Evolutionary conservation across 495 filamentous ascomycete genomes (phyloP).

Genomic region (Mycothermus thermophilus): DNA sequence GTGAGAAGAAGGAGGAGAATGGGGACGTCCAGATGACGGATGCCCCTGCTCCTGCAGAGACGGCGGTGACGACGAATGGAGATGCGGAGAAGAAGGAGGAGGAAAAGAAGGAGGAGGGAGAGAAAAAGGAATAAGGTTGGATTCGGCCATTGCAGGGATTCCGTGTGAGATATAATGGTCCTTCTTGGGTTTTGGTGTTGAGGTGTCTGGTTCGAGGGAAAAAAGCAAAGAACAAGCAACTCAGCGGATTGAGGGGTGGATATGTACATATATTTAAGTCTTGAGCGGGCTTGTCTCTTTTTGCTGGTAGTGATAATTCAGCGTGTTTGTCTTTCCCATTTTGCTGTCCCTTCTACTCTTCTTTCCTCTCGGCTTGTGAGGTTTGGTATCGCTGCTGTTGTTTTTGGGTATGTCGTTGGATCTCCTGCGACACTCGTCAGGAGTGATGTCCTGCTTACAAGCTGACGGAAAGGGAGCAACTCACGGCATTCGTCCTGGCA

Average conservation of each 20-base stretch:
- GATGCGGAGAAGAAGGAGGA: neutral
- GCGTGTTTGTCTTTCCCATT: no score
- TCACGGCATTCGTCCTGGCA: conserved; percentile 29
- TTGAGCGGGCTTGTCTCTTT: no score
- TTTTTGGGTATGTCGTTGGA: neutral
- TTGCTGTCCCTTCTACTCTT: neutral
- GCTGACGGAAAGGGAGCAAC: neutral
- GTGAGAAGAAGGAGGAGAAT: neutral
- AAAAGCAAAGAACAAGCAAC: no score
- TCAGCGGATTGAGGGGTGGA: no score
- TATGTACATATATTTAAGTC: no score
- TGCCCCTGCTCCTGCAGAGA: no score
- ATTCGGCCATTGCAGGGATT: neutral
- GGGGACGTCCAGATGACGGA: neutral
- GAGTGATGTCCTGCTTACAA: neutral
- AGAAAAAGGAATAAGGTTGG: neutral
- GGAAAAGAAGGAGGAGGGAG: neutral
- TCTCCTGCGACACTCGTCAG: neutral
- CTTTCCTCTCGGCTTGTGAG: neutral
- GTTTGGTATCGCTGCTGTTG: neutral
- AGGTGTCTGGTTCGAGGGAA: no score
- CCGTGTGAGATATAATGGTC: neutral
- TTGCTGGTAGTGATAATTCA: no score
- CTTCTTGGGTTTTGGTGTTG: no score
- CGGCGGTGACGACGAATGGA: neutral